Evolutionary conservation across 345 rosid species (phyloP).

Genomic region (Laguncularia racemosa): DNA sequence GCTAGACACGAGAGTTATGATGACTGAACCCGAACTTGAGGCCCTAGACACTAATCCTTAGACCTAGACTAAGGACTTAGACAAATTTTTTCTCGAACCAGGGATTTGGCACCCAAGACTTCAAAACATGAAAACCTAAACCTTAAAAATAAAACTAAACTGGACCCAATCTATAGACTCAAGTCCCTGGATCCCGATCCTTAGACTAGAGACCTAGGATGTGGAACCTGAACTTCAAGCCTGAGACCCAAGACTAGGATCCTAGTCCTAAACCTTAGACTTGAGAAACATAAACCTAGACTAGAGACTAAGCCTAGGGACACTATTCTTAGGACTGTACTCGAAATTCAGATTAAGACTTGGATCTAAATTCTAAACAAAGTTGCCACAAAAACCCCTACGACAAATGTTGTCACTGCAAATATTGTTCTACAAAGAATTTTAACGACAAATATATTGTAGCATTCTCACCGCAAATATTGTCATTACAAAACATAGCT

Average conservation of each 20-base stretch:
- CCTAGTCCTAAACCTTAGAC: conserved; percentile 11
- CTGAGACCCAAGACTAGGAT: conserved; percentile 11
- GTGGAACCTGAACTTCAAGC: conserved; percentile 11
- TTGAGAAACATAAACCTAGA: conserved; percentile 9
- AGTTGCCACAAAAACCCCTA: no score
- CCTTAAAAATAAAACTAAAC: conserved; percentile 18
- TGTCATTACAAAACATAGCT: no score
- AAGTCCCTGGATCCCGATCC: conserved; percentile 19
- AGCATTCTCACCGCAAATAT: no score
- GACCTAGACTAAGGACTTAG: conserved; percentile 15
- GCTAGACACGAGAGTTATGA: no score
- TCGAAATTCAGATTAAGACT: no score
- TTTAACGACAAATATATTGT: no score
- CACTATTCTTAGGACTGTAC: no score
- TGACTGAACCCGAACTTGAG: no score
- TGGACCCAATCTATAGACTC: conserved; percentile 6
- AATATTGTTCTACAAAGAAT: no score
- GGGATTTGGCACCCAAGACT: conserved; percentile 10
- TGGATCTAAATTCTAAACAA: no score
- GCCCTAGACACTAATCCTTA: conserved; percentile 16
- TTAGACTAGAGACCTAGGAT: conserved; percentile 14
- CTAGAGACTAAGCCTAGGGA: no score
- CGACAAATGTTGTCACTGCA: no score
- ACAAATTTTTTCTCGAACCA: conserved; percentile 14
- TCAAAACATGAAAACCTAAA: conserved; percentile 12